A percentile compares a stretch with the other conserved stretches of the same genome.
These are phyloP conservation scores for Capillidium rhysosporum DNA, from an alignment of 371 early-diverging fungal genomes.

Conservation along the genomic window DNA sequence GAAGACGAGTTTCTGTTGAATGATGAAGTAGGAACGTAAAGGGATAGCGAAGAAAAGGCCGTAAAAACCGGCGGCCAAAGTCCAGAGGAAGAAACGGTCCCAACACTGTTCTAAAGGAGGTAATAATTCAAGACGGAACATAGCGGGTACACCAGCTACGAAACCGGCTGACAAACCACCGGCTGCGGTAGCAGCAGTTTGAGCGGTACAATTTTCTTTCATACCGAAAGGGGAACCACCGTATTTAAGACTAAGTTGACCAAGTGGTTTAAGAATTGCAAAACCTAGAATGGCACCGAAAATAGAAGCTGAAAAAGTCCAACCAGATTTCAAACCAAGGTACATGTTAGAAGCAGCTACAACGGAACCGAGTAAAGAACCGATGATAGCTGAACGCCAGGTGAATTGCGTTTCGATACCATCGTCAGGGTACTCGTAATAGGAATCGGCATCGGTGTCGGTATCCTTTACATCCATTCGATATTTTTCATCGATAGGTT, in stretches of 20 bases:
- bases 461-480: background rate
- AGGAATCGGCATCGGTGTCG: background rate
- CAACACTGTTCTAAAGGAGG: conserved; percentile 18
- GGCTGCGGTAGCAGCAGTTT: conserved; percentile 50
- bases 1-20: conserved; percentile 50
- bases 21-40: conserved; percentile 42
- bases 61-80: conserved; percentile 43
- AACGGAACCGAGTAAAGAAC: conserved; percentile 40
- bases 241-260: conserved; percentile 9
- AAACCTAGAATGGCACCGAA: conserved; percentile 45
- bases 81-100: conserved; percentile 26
- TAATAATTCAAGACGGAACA: conserved; percentile 43
- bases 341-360: conserved; percentile 55
- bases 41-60: conserved; percentile 62
- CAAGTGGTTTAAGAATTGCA: conserved; percentile 40
- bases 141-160: conserved; percentile 47
- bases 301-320: conserved; percentile 46
- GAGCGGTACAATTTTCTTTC: conserved; percentile 47
- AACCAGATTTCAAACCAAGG: conserved; percentile 46
- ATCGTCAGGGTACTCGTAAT: background rate
- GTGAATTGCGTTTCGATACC: conserved; percentile 16
- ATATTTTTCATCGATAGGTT: background rate
- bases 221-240: conserved; percentile 40
- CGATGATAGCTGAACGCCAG: conserved; percentile 42
- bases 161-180: conserved; percentile 50